Base-by-base conservation (phyloP, 139 green algal genomes). In the Chlamydomonas schloesseri region DNA sequence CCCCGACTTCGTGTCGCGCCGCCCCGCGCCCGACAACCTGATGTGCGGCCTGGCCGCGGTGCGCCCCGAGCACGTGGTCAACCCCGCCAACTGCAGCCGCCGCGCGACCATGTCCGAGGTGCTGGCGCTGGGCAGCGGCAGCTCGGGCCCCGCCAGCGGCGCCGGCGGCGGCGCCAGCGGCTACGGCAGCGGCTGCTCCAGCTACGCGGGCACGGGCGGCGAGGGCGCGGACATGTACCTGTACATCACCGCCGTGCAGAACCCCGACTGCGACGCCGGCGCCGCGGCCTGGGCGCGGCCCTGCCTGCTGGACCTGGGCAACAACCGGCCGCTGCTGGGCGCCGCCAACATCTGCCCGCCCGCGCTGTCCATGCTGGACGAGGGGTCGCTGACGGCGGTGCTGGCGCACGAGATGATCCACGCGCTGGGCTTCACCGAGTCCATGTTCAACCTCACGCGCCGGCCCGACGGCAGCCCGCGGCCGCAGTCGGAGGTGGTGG, bases 361-460 rank as follows among this genome's bases (percentile, higher is more conserved):
- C 34, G 74, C 80, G 1, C 73, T 91, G 77, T n/a, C 18, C 60
- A 57, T 71, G 33, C 83, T 83, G 26, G 83, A 89, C 37, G 57
- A 71, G 42, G 88, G 88, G 5, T 9, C 42, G 2, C 75, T 87
- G 14, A 85, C 87, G 24, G 70, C 86, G 33, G 76, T 93, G 36
- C 42, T 93, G 67, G 65, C 89, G 69, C 90, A 93, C 64, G 90
- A 93, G 90, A 78, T 93, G n/a, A 88, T 89, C n/a, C 90, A 93
- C 47, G 84, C 87, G 33, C 81, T 93, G 68, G 84, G 81, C 58
- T 95, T 95, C 80, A 91, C 89, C 23, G 73, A 88, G 23, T 70
- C 57, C 36, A 74, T 91, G 76, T 92, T 90, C 58, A 82, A 92
- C 50, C 73, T 87, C 21, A 92, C 89, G 33, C 76, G 89, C 9